Percentiles rank a stretch among this genome's conserved stretches.
phyloP scores from a whole-genome alignment of 202 grass and related monocot species.

The Saccharum hybrid region DNA sequence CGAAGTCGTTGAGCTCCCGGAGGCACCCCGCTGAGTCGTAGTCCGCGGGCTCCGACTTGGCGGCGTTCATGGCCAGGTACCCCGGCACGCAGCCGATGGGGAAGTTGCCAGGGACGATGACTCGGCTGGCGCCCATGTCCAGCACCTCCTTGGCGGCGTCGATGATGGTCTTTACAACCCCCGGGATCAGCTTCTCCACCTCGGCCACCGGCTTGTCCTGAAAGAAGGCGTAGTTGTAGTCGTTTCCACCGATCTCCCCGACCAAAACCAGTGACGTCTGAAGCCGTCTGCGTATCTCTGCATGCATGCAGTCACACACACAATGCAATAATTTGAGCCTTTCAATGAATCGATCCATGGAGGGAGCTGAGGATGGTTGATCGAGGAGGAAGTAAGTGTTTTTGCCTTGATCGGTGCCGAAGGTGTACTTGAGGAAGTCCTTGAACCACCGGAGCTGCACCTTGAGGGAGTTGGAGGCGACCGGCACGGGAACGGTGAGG shows the following conservation, averaged over 20 bases:
- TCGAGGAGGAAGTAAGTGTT: not conserved
- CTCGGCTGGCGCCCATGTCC: conserved; percentile 61
- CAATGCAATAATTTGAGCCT: not conserved
- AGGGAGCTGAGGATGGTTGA: not conserved
- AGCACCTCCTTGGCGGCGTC: conserved; percentile 55
- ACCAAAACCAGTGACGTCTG: conserved; percentile 53
- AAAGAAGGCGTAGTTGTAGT: conserved; percentile 71
- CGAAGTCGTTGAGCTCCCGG: conserved; percentile 63
- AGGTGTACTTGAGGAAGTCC: conserved; percentile 52
- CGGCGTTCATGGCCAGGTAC: conserved; percentile 55
- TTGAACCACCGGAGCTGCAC: conserved; percentile 80
- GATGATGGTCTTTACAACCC: conserved; percentile 49
- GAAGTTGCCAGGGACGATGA: conserved; percentile 75
- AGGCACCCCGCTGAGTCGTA: conserved; percentile 68
- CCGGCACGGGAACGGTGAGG: conserved; percentile 34
- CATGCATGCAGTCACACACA: not conserved
- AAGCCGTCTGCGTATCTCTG: conserved; percentile 46
- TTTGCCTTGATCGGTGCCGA: conserved; percentile 48
- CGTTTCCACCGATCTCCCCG: conserved; percentile 75
- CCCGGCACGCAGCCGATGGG: conserved; percentile 77
- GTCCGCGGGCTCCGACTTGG: conserved; percentile 32
- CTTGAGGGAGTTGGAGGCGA: conserved; percentile 54
- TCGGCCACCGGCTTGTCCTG: not conserved
- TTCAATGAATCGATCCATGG: not conserved
- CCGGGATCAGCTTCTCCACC: conserved; percentile 50